phyloP scores from a whole-genome alignment of 352 stramenopile genomes.

The Pythium brachiatum region DNA sequence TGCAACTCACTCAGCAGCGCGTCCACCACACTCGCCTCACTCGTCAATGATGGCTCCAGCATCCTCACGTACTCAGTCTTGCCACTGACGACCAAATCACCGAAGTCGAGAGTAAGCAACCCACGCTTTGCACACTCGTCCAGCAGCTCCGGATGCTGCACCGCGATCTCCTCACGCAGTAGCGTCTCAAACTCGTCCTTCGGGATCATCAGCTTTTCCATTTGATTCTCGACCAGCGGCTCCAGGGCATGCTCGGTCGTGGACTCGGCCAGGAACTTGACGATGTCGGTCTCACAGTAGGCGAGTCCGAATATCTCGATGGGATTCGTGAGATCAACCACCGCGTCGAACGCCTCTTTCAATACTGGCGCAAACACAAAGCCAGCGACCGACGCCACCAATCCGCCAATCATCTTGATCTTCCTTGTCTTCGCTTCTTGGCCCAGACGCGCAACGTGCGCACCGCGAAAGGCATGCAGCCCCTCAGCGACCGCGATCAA shows the following conservation, averaged over 20 bases:
- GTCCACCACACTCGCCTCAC: background rate
- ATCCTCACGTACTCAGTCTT: background rate
- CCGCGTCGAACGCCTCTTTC: constrained; percentile 26
- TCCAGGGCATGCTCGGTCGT: background rate
- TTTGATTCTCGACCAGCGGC: constrained; percentile 1
- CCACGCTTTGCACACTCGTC: constrained; percentile 9
- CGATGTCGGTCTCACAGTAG: constrained; percentile 19
- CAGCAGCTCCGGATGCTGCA: constrained; percentile 19
- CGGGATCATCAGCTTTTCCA: constrained; percentile 11
- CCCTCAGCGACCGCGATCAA: background rate
- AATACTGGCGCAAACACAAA: constrained; percentile 28
- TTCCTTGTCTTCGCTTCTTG: background rate
- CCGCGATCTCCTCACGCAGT: constrained; percentile 21
- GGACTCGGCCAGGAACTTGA: constrained; percentile 7
- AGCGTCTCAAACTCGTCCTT: constrained; percentile 25
- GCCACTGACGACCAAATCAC: background rate
- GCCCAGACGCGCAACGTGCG: background rate
- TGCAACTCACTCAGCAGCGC: background rate
- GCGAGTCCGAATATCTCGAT: constrained; percentile 22
- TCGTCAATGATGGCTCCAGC: background rate
- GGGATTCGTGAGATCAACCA: constrained; percentile 30
- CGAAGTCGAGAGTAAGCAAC: background rate
- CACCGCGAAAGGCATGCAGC: constrained; percentile 12
- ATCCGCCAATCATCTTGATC: background rate
- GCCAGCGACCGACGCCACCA: background rate